Evolutionary conservation across 1,284 basidiomycete species (phyloP).

Genomic region (Marasmius tenuissimus): DNA sequence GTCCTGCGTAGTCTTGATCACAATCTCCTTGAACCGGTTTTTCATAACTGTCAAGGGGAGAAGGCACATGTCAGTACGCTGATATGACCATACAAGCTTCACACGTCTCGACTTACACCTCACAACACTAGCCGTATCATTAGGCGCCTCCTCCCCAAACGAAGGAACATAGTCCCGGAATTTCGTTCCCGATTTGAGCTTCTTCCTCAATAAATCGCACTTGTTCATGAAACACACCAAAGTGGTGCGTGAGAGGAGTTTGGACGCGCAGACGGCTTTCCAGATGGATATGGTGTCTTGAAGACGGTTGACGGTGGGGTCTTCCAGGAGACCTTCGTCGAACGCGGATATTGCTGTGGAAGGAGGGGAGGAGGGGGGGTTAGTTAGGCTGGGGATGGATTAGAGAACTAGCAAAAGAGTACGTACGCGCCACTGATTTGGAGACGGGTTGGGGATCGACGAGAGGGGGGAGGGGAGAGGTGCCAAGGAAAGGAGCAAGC

Average conservation of each 20-base stretch:
- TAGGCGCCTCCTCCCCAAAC: constrained; percentile 30
- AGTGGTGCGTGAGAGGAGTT: constrained; percentile 54
- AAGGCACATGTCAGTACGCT: constrained; percentile 21
- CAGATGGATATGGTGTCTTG: constrained; percentile 69
- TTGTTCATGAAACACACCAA: constrained; percentile 71
- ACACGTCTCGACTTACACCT: constrained; percentile 43
- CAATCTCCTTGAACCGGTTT: constrained; percentile 59
- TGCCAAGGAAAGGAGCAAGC: neutral
- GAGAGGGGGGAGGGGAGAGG: neutral
- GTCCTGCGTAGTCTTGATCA: constrained; percentile 46
- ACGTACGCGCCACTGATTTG: constrained; percentile 33
- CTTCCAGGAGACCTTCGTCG: constrained; percentile 62
- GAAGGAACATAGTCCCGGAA: constrained; percentile 33
- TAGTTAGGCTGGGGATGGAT: neutral
- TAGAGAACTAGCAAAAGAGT: neutral
- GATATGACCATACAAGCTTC: no score
- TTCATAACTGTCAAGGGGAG: constrained; percentile 7
- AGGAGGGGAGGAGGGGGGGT: constrained; percentile 12
- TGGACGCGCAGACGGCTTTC: constrained; percentile 54
- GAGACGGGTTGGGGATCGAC: neutral
- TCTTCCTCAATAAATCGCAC: constrained; percentile 49
- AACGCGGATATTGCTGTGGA: constrained; percentile 63
- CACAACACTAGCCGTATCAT: constrained; percentile 31
- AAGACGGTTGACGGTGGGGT: constrained; percentile 58
- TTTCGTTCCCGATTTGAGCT: constrained; percentile 30